Evolutionary conservation across 495 filamentous ascomycete genomes (phyloP).

Genomic region (Cenococcum geophilum): DNA sequence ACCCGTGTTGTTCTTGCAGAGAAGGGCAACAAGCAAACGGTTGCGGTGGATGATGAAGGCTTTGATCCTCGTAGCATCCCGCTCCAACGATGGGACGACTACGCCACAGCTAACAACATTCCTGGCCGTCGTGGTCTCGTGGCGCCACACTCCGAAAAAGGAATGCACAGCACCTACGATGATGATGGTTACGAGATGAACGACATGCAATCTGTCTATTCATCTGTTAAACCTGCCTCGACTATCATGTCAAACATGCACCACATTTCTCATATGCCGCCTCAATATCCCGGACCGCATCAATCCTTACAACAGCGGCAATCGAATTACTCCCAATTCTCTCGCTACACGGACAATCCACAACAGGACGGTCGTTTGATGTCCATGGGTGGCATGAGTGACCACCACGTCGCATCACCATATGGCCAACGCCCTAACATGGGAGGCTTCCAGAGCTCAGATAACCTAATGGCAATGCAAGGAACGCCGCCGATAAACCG

Average conservation of each 20-base stretch:
- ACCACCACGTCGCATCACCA: slow-evolving; percentile 47
- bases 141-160: slow-evolving; percentile 56
- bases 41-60: slow-evolving; percentile 75
- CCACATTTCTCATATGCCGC: slow-evolving; percentile 35
- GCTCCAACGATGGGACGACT: slow-evolving; percentile 95
- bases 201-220: slow-evolving; percentile 94
- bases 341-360: slow-evolving; percentile 32
- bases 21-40: slow-evolving; percentile 78
- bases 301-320: slow-evolving; percentile 35
- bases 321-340: slow-evolving; percentile 45
- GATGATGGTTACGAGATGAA: slow-evolving; percentile 82
- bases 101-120: slow-evolving; percentile 82
- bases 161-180: slow-evolving; percentile 50
- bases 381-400: slow-evolving; percentile 57
- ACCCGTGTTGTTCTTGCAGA: slow-evolving; percentile 95
- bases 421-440: slow-evolving; percentile 46
- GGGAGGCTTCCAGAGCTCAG: slow-evolving; percentile 47
- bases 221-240: slow-evolving; percentile 86
- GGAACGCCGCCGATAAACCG: slow-evolving; percentile 45
- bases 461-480: slow-evolving; percentile 51
- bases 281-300: slow-evolving; percentile 29
- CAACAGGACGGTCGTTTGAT: slow-evolving; percentile 47
- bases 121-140: slow-evolving; percentile 77
- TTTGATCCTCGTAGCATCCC: slow-evolving; percentile 92
- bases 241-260: slow-evolving; percentile 86